Conservation (phyloP, 2,329 filamentous ascomycete genomes). For the Paraconiothyrium sp. region DNA sequence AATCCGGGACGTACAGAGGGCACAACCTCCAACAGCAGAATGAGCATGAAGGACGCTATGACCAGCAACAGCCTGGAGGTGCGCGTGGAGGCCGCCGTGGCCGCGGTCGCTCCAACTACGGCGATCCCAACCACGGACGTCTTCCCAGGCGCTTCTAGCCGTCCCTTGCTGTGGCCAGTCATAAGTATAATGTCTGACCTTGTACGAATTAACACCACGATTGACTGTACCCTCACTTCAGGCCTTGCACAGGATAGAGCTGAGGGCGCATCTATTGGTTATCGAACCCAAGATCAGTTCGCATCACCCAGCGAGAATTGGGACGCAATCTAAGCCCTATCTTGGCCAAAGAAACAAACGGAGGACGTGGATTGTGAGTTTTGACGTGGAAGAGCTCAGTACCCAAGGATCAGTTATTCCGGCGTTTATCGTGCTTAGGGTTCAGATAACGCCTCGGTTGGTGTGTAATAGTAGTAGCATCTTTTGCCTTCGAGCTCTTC, state of each 20-base stretch:
- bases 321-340: too few relatives aligned
- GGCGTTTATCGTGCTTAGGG: neutral
- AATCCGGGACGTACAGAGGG: neutral
- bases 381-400: neutral
- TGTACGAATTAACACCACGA: too few relatives aligned
- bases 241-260: too few relatives aligned
- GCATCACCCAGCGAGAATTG: too few relatives aligned
- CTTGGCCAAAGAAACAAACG: too few relatives aligned
- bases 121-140: neutral
- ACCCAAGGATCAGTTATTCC: too few relatives aligned
- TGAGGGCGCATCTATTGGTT: too few relatives aligned
- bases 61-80: neutral
- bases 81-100: conserved; percentile 1
- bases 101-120: neutral
- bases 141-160: neutral
- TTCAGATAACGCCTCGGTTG: neutral
- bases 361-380: neutral
- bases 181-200: neutral
- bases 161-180: too few relatives aligned
- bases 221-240: too few relatives aligned
- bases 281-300: too few relatives aligned
- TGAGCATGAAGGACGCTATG: neutral
- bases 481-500: neutral
- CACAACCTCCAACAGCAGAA: neutral
- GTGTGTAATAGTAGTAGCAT: neutral